Base-by-base conservation (phyloP, 164 flowering plant species). In the Sedum album region DNA sequence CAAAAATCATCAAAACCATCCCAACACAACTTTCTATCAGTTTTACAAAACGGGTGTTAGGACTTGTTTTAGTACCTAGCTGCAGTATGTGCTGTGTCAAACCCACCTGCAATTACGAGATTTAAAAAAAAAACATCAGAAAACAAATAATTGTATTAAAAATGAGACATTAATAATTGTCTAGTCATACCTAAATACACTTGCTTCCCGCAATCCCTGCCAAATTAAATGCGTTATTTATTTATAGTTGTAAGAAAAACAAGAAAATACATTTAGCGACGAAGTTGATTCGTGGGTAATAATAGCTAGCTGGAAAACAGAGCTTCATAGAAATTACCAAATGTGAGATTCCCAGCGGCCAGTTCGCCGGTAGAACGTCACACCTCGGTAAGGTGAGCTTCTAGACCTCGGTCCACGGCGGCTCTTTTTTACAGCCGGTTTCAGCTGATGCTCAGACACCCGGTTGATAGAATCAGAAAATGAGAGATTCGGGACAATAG, bases 41-140 rank as follows among this genome's bases (percentile, higher is more conserved):
- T 15, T 42, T 42, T 13, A 39, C 42, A 39, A 39, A 39, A 39
- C 1, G 8, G 8, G 42, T 39, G 13, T 14, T 39, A 39, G 8
- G 1, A 14, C n/a, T 39, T 5, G 42, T 39, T 14, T 39, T 8
- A 21, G 60, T 76, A 87, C 93, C 93, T 84, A 67, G 93, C 93
- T 1, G 93, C 93, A 73, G 88, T 80, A 80, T 84, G 93, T 63
- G 93, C 90, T 68, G 93, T 87, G 76, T 87, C 93, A 72, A 87
- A 87, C 65, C 93, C 90, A 78, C 93, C 93, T 87, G 70, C 31
- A 23, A 55, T 55, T 55, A 15, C 25, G 2, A 55, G 17, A 51
- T 11, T 8, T n/a, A n/a, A n/a, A 5, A 49, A 49, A 49, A 49
- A 8, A 20, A n/a, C 23, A n/a, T 49, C 2, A 20, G 23, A 44